These are phyloP conservation scores for Rhododendron simsii DNA, from an alignment of 148 eudicot genomes.

Conservation along the genomic window DNA sequence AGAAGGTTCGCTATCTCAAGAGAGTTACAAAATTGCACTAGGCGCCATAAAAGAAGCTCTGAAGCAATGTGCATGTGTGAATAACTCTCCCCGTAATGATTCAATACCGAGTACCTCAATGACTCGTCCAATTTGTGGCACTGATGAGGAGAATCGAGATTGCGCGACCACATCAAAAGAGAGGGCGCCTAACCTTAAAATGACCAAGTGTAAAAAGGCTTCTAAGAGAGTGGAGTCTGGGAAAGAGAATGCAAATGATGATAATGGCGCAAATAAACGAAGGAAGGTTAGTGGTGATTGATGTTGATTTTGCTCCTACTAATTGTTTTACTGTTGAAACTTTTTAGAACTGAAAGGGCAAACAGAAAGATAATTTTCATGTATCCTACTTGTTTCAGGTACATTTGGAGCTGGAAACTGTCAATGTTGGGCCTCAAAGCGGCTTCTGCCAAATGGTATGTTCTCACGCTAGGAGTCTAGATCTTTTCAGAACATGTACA, in stretches of 20 bases:
- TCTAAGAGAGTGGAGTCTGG: conserved; percentile 31
- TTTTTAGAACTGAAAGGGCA: neutral
- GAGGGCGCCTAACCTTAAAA: conserved; percentile 20
- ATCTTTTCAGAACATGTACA: neutral
- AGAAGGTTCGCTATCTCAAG: conserved; percentile 61
- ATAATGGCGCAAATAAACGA: conserved; percentile 17
- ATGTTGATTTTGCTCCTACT: neutral
- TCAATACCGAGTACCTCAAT: conserved; percentile 21
- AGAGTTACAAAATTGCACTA: conserved; percentile 45
- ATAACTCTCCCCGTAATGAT: conserved; percentile 27
- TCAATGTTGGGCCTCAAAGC: conserved; percentile 25
- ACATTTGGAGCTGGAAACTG: conserved; percentile 27
- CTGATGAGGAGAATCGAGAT: conserved; percentile 35
- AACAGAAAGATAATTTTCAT: conserved; percentile 4
- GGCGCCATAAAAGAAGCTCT: conserved; percentile 46
- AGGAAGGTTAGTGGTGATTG: conserved; percentile 30
- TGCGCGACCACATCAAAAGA: conserved; percentile 22
- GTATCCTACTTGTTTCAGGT: conserved; percentile 22
- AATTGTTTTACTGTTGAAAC: neutral
- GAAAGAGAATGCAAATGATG: conserved; percentile 19
- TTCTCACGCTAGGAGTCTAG: neutral
- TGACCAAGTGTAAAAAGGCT: conserved; percentile 16
- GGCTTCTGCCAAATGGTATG: conserved; percentile 36
- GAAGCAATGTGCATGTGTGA: conserved; percentile 39
- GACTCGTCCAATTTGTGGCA: conserved; percentile 18